Percentiles rank a stretch among this genome's conserved stretches.
Evolutionary conservation across 2,329 filamentous ascomycete genomes (phyloP).

Genomic region (Cercospora beticola): DNA sequence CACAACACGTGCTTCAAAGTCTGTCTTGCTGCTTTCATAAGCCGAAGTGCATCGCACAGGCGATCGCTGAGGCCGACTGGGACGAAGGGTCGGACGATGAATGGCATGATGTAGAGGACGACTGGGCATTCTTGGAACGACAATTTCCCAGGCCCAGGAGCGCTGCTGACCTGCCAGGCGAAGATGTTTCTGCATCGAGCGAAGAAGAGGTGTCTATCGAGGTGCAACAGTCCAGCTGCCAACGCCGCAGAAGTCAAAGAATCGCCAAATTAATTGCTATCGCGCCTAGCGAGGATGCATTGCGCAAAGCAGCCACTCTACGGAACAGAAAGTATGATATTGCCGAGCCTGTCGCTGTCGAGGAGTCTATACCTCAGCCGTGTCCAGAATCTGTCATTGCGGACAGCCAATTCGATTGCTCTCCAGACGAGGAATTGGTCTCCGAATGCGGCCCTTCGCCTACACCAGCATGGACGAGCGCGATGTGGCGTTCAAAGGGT

Average conservation of each 20-base stretch:
- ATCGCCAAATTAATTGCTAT: constrained; percentile 13
- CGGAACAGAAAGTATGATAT: constrained; percentile 13
- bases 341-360: neutral
- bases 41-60: constrained; percentile 41
- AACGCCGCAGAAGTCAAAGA: constrained; percentile 16
- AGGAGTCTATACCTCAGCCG: constrained; percentile 18
- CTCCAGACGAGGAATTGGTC: neutral
- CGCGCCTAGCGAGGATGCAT: constrained; percentile 25
- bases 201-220: constrained; percentile 15
- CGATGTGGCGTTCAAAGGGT: constrained; percentile 25
- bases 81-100: constrained; percentile 4
- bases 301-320: constrained; percentile 21
- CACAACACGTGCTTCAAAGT: constrained; percentile 22
- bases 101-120: constrained; percentile 20
- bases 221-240: constrained; percentile 24
- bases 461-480: constrained; percentile 30
- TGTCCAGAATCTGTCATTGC: constrained; percentile 17
- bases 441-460: constrained; percentile 26
- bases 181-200: neutral
- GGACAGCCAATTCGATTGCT: constrained; percentile 16
- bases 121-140: constrained; percentile 18
- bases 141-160: neutral
- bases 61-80: neutral
- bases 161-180: neutral
- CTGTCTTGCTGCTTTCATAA: constrained; percentile 15